Conservation (phyloP, 352 stramenopile species). For the Pythium phragmiticola region DNA sequence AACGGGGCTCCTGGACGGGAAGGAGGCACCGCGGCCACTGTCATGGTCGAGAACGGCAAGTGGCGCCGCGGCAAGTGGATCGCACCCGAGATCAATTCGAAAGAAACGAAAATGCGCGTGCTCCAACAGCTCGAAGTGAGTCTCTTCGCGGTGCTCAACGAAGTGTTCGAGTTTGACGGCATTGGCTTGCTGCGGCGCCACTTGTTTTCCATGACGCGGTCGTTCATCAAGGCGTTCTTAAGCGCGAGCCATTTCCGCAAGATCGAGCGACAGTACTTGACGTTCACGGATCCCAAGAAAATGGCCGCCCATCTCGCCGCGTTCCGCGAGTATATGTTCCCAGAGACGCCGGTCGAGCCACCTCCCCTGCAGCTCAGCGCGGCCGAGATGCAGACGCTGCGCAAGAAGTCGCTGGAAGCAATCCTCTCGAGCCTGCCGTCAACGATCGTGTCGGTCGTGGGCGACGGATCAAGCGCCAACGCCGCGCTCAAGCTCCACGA, state of each 20-base stretch:
- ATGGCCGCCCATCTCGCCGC: slow-evolving; percentile 51
- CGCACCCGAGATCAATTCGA: slow-evolving; percentile 61
- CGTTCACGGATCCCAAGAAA: slow-evolving; percentile 72
- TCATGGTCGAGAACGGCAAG: slow-evolving; percentile 56
- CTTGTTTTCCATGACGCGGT: slow-evolving; percentile 82
- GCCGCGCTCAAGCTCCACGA: slow-evolving; percentile 83
- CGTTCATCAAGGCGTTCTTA: slow-evolving; percentile 80
- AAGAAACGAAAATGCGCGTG: slow-evolving; percentile 80
- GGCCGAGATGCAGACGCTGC: slow-evolving; percentile 50
- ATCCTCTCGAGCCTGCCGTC: slow-evolving; percentile 73
- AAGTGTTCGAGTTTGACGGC: slow-evolving; percentile 86
- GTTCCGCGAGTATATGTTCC: slow-evolving; percentile 67
- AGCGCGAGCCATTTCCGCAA: slow-evolving; percentile 78
- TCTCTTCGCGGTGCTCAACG: slow-evolving; percentile 68
- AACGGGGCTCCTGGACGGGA: not conserved
- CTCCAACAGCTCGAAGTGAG: slow-evolving; percentile 81
- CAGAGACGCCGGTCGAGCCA: slow-evolving; percentile 22
- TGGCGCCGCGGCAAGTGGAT: slow-evolving; percentile 58
- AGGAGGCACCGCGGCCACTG: slow-evolving; percentile 5
- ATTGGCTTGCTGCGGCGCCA: slow-evolving; percentile 78
- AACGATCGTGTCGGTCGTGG: slow-evolving; percentile 72
- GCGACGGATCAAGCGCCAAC: slow-evolving; percentile 70
- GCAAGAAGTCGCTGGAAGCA: slow-evolving; percentile 65
- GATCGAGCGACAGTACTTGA: slow-evolving; percentile 80
- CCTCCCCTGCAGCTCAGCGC: slow-evolving; percentile 22